These are phyloP conservation scores for Lactarius psammicola DNA, from an alignment of 768 basidiomycete genomes.

Conservation along the genomic window DNA sequence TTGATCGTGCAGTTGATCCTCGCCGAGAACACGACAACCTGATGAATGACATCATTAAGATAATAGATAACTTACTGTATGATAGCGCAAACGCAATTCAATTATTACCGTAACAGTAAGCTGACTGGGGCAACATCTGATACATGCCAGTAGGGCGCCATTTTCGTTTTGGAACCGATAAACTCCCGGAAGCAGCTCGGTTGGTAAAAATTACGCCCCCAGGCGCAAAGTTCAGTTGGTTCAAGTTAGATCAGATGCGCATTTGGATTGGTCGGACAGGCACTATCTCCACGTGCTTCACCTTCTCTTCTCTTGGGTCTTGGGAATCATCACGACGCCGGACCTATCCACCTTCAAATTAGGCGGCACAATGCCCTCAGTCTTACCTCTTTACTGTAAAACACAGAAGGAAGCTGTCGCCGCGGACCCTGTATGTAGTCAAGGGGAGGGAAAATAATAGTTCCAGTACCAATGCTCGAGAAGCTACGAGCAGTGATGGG, in stretches of 20 bases:
- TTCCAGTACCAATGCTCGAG: background rate
- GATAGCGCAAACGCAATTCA: background rate
- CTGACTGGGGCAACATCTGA: too few species aligned
- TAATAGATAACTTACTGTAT: background rate
- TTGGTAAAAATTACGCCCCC: background rate
- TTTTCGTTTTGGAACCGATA: background rate
- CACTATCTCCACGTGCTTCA: background rate
- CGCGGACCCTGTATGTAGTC: background rate
- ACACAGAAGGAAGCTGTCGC: background rate
- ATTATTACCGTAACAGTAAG: too few species aligned
- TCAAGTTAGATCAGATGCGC: background rate
- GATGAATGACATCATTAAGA: background rate
- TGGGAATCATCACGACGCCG: background rate
- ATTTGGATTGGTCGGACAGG: background rate
- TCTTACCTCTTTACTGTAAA: background rate
- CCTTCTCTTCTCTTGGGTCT: background rate
- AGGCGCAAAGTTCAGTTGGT: background rate
- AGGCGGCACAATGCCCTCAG: background rate
- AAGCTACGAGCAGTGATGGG: constrained; percentile 6
- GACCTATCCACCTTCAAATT: background rate
- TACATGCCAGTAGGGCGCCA: background rate
- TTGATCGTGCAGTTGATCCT: background rate
- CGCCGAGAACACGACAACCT: background rate
- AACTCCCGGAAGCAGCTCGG: background rate
- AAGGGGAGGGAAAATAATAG: background rate